Conservation (phyloP, 2,329 filamentous ascomycete species). For the Penicillium sp. region DNA sequence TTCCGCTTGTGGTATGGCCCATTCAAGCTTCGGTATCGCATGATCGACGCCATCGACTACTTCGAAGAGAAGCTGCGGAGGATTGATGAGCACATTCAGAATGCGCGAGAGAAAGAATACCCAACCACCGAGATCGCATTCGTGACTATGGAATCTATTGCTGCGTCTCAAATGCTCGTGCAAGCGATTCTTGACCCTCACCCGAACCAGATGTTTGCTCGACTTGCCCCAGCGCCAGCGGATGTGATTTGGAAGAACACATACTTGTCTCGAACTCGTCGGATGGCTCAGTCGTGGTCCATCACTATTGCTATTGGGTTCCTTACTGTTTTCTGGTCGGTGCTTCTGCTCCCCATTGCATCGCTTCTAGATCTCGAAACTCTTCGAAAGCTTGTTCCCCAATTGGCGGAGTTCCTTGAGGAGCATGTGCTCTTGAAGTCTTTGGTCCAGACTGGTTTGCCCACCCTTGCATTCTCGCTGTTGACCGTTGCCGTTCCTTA, state of each 20-base stretch:
- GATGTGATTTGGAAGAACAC: slow-evolving; percentile 97
- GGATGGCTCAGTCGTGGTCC: slow-evolving; percentile 77
- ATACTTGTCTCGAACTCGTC: slow-evolving; percentile 72
- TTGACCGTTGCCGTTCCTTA: slow-evolving; percentile 90
- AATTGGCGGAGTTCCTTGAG: slow-evolving; percentile 67
- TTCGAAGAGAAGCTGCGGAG: slow-evolving; percentile 82
- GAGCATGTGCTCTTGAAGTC: slow-evolving; percentile 70
- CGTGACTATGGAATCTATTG: slow-evolving; percentile 95
- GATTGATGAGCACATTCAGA: slow-evolving; percentile 72
- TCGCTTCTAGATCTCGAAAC: slow-evolving; percentile 78
- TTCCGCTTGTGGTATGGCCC: slow-evolving; percentile 77
- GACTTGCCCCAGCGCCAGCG: slow-evolving; percentile 80
- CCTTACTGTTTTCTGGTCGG: slow-evolving; percentile 84
- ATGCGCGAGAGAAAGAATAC: slow-evolving; percentile 74
- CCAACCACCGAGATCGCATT: slow-evolving; percentile 82
- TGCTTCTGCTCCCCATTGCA: slow-evolving; percentile 77
- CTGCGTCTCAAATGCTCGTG: slow-evolving; percentile 89
- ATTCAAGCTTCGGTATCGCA: slow-evolving; percentile 68
- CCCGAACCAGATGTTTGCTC: slow-evolving; percentile 81
- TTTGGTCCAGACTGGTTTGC: slow-evolving; percentile 82
- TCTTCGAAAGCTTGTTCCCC: slow-evolving; percentile 71
- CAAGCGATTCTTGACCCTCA: slow-evolving; percentile 91
- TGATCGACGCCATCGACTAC: slow-evolving; percentile 89
- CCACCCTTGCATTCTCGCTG: slow-evolving; percentile 80
- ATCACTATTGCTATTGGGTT: slow-evolving; percentile 82